A percentile compares a stretch with the other conserved stretches of the same genome.
Conservation (phyloP, 495 filamentous ascomycete genomes). For the Xylaria grammica region DNA sequence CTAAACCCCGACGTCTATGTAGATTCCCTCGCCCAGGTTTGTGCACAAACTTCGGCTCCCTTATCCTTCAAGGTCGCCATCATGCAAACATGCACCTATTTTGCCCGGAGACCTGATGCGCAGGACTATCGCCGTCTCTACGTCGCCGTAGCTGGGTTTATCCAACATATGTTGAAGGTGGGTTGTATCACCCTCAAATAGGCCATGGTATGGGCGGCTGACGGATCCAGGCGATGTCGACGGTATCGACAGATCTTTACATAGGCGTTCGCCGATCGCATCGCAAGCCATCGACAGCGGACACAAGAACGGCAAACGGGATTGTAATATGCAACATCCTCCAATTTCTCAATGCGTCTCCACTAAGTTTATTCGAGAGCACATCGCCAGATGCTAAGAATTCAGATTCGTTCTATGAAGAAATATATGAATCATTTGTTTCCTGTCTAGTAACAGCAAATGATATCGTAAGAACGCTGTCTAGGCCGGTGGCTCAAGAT, state of each 20-base stretch:
- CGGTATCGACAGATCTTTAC: constrained; percentile 48
- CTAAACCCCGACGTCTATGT: constrained; percentile 62
- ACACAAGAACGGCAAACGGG: constrained; percentile 43
- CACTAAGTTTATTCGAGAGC: constrained; percentile 53
- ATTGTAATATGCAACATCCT: constrained; percentile 57
- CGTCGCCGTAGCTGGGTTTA: constrained; percentile 57
- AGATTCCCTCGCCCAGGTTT: constrained; percentile 56
- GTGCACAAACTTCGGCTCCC: constrained; percentile 60
- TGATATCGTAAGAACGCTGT: constrained; percentile 52
- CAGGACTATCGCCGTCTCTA: constrained; percentile 59
- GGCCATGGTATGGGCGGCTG: constrained; percentile 23
- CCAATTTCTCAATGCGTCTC: constrained; percentile 57
- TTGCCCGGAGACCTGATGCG: constrained; percentile 55
- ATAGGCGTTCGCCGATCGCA: constrained; percentile 45
- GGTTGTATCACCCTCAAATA: constrained; percentile 9
- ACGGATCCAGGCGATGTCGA: constrained; percentile 44
- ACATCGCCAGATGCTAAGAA: constrained; percentile 40
- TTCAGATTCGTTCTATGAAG: constrained; percentile 52
- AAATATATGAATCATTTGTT: constrained; percentile 56
- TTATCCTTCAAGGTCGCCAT: constrained; percentile 64
- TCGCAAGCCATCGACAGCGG: constrained; percentile 40
- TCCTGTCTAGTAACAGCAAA: constrained; percentile 57
- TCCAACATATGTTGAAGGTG: constrained; percentile 60
- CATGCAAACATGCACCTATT: constrained; percentile 61
- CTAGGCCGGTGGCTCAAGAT: constrained; percentile 51